Percentiles rank a stretch among this genome's conserved stretches.
Conservation (phyloP, 139 green algal species). For the Gonium pectorale region DNA sequence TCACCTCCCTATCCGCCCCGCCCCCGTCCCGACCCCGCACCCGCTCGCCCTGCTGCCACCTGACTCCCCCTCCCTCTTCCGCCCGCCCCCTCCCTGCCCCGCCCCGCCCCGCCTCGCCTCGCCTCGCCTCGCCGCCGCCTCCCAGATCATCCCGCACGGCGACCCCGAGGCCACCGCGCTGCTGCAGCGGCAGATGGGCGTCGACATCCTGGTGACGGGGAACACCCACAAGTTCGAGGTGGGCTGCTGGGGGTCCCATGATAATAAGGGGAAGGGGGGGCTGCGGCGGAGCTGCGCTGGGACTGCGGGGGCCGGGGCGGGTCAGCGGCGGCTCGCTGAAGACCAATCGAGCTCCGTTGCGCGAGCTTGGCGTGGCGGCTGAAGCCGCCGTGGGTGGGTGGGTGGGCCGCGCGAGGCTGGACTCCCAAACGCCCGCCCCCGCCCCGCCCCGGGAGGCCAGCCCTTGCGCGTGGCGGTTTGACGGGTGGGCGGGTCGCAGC, state of each 20-base stretch:
- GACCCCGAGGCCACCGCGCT: constrained; percentile 82
- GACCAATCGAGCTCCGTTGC: too few relatives aligned
- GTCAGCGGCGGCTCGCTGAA: neutral
- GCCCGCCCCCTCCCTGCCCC: neutral
- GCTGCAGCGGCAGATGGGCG: constrained; percentile 87
- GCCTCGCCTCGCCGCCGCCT: neutral
- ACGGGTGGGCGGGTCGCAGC: too few relatives aligned
- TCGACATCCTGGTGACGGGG: constrained; percentile 94
- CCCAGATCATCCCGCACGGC: constrained; percentile 87
- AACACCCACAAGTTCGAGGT: constrained; percentile 94
- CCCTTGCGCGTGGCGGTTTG: too few relatives aligned
- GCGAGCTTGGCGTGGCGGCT: too few relatives aligned
- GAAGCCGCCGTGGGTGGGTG: neutral
- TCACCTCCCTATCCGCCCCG: too few relatives aligned
- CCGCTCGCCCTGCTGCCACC: neutral
- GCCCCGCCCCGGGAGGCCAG: too few relatives aligned
- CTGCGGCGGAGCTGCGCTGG: neutral
- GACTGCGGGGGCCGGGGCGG: neutral
- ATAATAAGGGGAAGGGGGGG: too few relatives aligned
- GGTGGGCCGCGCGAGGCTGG: too few relatives aligned
- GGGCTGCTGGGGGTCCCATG: too few relatives aligned
- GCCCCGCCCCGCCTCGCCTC: neutral
- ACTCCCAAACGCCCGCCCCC: too few relatives aligned
- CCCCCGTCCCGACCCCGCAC: too few relatives aligned
- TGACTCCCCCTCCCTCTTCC: neutral